Base-by-base conservation (phyloP, 2,329 filamentous ascomycete species). In the Colletotrichum liriopes region DNA sequence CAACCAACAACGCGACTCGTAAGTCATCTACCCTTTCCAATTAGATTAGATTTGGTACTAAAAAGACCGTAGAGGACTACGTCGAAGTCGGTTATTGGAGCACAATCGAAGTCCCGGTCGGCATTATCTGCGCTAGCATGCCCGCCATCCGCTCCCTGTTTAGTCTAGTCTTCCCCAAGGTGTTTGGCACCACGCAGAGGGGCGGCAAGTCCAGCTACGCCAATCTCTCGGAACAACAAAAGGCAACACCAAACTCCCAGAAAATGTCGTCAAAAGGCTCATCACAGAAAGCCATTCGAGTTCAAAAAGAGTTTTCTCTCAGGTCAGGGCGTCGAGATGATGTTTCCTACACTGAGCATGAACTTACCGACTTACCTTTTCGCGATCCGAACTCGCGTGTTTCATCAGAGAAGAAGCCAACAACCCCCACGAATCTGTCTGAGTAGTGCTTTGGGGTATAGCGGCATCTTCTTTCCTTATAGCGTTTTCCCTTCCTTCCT, bases 121-220 rank as follows among this genome's bases (percentile, higher is more conserved):
- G 71, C 26, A 66, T 74, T 35, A 59, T 74, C 51, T 73, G 71
- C 43, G 71, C 71, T 4, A 72, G 73, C 71, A 68, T 74, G 67
- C 67, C 73, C 5, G 78, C 81, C 16, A 77, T 83, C 8, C 79
- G 80, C 58, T 79, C 81, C 4, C 77, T 83, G 5, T 76, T 81
- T 54, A 76, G 78, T 47, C 72, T 77, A 45, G 81, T 79, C 76
- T 79, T 82, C 74, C 82, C 82, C 47, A 73, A 73, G 14, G 67
- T 81, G 59, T 83, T 83, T 56, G 75, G 75, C 61, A 77, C 54
- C 18, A 72, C 72, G 76, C 80, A 69, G 32, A 37, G 32, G 26
- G 75, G 58, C 47, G 75, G 47, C 60, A 70, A 63, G 43, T 69
- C 65, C 37, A 58, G 29, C 45, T 72, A 72, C 65, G 69, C 58